Evolutionary conservation across 306 rosid species (phyloP), one percentile per base, ranked within the genome.

Genomic region (Castanea mollissima): DNA sequence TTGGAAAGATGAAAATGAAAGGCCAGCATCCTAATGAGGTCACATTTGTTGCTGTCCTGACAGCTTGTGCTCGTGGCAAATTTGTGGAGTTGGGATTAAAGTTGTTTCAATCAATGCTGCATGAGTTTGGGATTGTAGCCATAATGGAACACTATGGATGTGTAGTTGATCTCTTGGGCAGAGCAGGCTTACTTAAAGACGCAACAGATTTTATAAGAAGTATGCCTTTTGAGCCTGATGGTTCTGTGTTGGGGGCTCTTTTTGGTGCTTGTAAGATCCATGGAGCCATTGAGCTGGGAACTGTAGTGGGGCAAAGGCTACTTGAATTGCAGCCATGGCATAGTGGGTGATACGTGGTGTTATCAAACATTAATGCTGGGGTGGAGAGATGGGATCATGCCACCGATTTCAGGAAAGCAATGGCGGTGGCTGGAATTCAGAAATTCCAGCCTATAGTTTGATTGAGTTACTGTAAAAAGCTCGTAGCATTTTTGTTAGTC

Each of bases 361-460:
- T 94, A 87, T 90, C 97, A 31, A 90, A 86, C 79, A 91, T 90
- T 55, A 85, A 89, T 54, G 96, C 96, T 0, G 88, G 77, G 49
- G 86, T 74, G 31, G 88, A 82, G 88, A 90, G 84, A 85, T 92
- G 98, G 97, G 88, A 86, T 80, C 88, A n/a, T 55, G 98, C 98
- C 38, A 88, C 88, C 55, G 83, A 75, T 71, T 46, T 85, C 49
- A 89, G 98, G 83, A 86, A 81, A 80, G 80, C 76, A 78, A 90
- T 89, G 87, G 29, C n/a, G 63, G 81, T 83, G 11, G 87, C 85
- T n/a, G 85, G 96, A 81, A 81, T 94, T 84, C 86, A 67, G 63
- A 92, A 84, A 74, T 76, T 82, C 92, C 97, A 41, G 94, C 97
- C 25, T 92, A 76, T 71, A 89, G 95, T 79, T 67, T 71, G 84